A percentile compares a stretch with the other conserved stretches of the same genome.
These are phyloP conservation scores for Erodium trifolium DNA, from an alignment of 441 rosid species.

Conservation along the genomic window DNA sequence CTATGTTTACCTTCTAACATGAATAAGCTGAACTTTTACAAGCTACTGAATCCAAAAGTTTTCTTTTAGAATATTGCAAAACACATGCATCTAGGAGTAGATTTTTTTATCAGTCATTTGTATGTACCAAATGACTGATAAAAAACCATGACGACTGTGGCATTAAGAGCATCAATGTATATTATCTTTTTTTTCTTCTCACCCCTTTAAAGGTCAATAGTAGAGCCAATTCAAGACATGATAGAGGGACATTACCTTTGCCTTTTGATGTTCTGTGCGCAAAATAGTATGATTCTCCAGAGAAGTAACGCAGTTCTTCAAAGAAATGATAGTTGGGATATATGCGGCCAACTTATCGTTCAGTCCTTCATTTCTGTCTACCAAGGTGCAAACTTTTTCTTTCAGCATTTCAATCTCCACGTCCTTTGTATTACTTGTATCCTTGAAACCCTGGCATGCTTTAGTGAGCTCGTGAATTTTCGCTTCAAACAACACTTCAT, in stretches of 20 bases:
- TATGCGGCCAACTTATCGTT: conserved; percentile 42
- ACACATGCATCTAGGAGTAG: too few relatives aligned
- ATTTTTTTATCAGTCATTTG: too few relatives aligned
- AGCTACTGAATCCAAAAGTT: not conserved
- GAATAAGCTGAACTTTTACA: not conserved
- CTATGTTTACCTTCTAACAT: not conserved
- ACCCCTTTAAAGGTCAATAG: not conserved
- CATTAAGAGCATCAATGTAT: not conserved
- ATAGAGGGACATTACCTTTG: conserved; percentile 34
- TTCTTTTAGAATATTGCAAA: not conserved
- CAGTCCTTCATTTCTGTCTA: conserved; percentile 48
- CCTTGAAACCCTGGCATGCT: conserved; percentile 37
- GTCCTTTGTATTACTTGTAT: conserved; percentile 28
- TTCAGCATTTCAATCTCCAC: conserved; percentile 47
- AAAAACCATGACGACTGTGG: too few relatives aligned
- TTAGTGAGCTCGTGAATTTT: conserved; percentile 45
- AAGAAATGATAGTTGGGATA: conserved; percentile 42
- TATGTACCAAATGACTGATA: too few relatives aligned
- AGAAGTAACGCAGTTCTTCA: conserved; percentile 50
- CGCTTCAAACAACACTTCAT: conserved; percentile 50
- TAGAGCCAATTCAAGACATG: not conserved
- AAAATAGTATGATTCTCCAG: conserved; percentile 44
- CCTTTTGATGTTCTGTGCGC: conserved; percentile 26
- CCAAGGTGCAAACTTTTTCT: conserved; percentile 46
- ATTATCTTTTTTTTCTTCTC: too few relatives aligned